These are phyloP conservation scores for Neurospora hispaniola DNA, from an alignment of 495 filamentous ascomycete genomes.

Conservation along the genomic window DNA sequence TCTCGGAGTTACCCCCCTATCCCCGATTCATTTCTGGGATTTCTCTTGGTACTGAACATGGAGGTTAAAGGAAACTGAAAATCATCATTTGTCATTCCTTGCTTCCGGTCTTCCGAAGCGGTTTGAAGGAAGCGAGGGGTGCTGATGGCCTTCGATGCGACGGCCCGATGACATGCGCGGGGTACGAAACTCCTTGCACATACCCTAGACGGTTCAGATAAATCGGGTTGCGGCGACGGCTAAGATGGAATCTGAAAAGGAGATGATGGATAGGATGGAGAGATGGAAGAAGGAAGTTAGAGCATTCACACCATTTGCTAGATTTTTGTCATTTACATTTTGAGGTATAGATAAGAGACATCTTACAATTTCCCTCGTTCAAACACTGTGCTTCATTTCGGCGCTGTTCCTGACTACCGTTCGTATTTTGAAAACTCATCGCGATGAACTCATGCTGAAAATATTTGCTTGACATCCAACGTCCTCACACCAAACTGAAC, in stretches of 20 bases:
- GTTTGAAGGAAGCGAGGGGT: background rate
- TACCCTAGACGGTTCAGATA: background rate
- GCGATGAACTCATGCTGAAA: background rate
- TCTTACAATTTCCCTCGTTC: background rate
- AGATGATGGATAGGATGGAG: background rate
- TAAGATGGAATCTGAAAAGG: background rate
- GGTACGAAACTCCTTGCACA: background rate
- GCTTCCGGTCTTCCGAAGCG: background rate
- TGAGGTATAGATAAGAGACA: background rate
- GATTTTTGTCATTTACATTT: background rate
- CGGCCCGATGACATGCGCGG: background rate
- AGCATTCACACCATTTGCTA: background rate
- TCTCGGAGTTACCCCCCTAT: background rate
- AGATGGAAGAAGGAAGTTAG: background rate
- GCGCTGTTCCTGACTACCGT: too few species aligned
- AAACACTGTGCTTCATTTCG: background rate
- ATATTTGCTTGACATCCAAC: background rate
- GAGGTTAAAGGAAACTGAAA: background rate
- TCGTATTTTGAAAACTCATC: too few species aligned
- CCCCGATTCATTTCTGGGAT: background rate
- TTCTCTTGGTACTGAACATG: background rate
- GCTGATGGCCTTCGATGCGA: background rate
- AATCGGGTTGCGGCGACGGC: background rate
- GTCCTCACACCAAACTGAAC: background rate
- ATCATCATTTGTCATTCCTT: background rate